Percentiles rank a stretch among this genome's conserved stretches.
Conservation (phyloP, 257 asterid species). For the Solanum chiquidenum region DNA sequence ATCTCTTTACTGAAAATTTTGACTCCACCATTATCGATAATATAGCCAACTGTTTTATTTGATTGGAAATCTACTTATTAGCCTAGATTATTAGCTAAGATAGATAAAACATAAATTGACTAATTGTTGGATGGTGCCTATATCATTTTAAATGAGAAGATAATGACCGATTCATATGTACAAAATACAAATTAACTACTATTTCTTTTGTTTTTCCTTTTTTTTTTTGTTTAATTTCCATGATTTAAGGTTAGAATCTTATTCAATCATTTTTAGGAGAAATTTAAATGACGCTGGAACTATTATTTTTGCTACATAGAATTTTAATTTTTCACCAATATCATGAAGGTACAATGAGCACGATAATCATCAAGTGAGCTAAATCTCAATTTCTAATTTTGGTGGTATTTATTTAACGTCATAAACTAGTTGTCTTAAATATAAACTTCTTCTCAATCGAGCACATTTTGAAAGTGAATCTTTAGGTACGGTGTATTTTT, state of each 20-base stretch:
- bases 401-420: neutral
- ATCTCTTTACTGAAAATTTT: no score
- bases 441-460: neutral
- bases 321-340: neutral
- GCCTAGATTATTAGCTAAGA: neutral
- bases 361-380: neutral
- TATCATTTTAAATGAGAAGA: neutral
- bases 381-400: neutral
- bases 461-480: neutral
- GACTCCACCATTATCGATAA: no score
- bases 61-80: neutral
- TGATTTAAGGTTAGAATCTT: neutral
- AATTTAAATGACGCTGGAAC: neutral
- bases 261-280: neutral
- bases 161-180: neutral
- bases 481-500: neutral
- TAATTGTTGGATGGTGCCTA: neutral
- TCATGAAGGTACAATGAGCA: neutral
- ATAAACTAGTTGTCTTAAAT: neutral
- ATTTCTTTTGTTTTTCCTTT: neutral
- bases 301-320: neutral
- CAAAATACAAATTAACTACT: neutral
- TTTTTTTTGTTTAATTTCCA: neutral
- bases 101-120: neutral
- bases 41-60: neutral